These are phyloP conservation scores for Acacia melanoxylon DNA, from an alignment of 306 rosid genomes.

Conservation along the genomic window DNA sequence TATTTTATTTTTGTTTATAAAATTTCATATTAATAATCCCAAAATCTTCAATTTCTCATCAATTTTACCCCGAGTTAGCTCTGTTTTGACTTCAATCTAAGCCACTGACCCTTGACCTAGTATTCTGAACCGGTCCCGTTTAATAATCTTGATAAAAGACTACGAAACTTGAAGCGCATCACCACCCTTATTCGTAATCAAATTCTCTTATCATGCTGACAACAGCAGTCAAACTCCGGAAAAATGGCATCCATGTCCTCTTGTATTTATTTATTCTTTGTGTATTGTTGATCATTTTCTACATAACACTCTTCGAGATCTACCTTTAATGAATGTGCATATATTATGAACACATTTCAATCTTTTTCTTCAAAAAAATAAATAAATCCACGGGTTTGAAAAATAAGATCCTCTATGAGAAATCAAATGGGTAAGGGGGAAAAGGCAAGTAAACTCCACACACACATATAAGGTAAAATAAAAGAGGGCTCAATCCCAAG, in stretches of 20 bases:
- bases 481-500: conserved; percentile 42
- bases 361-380: background rate
- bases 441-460: background rate
- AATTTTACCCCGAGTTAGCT: too few species aligned
- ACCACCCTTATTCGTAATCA: background rate
- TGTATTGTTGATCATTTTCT: background rate
- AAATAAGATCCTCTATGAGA: background rate
- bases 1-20: too few species aligned
- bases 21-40: too few species aligned
- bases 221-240: background rate
- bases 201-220: background rate
- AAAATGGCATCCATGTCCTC: background rate
- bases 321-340: background rate
- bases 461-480: background rate
- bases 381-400: background rate
- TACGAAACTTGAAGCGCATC: background rate
- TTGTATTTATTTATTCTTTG: background rate
- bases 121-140: too few species aligned
- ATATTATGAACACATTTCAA: background rate
- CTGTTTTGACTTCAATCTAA: too few species aligned
- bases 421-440: background rate
- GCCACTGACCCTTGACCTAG: too few species aligned
- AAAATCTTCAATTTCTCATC: too few species aligned
- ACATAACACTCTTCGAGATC: background rate
- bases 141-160: background rate